Evolutionary conservation across 2,329 filamentous ascomycete species (phyloP), one percentile per base, ranked within the genome.

Genomic region (Aspergillus novofumigatus): DNA sequence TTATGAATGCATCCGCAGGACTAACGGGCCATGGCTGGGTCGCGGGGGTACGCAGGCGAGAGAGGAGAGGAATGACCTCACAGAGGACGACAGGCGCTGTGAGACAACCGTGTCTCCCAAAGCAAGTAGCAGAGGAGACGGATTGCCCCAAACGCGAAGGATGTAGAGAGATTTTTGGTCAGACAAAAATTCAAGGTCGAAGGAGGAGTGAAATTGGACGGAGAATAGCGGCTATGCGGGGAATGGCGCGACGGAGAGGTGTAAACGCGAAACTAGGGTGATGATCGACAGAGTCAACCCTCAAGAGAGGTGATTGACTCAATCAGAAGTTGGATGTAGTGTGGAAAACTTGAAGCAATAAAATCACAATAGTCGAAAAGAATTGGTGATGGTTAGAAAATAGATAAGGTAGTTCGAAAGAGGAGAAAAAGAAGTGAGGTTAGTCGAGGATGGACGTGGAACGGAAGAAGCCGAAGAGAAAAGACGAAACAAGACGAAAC

Each of bases 1-100:
- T 67, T 75, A 72, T 71, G 67, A 62, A 73, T 71, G 74, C 71
- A 73, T 72, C 69, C 67, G 72, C 66, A 65, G 62, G 64, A 74
- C 75, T 69, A 75, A 72, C 66, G 61, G 68, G 70, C 72, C 75
- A 75, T 75, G 65, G 59, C 67, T 70, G 53, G 56, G 62, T 62
- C 45, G 59, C 59, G 58, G 61, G 57, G 58, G 54, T 47, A 52
- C 38, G 48, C 55, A 50, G 41, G 47, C 28, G 41, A 53, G 56
- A 55, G 42, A 49, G 49, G 56, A 51, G 54, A 58, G 51, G 45
- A 59, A 60, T 63, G 66, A 65, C 61, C 59, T 50, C 32, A 41
- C 35, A 42, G 35, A 42, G n/a, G 41, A 21, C 11, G 8, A 8
- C n/a, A 17, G 38, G 17, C 14, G 35, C 21, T 21, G 21, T 21